phyloP scores from a whole-genome alignment of 2,329 filamentous ascomycete genomes.

The Westerdykella aurantiaca region DNA sequence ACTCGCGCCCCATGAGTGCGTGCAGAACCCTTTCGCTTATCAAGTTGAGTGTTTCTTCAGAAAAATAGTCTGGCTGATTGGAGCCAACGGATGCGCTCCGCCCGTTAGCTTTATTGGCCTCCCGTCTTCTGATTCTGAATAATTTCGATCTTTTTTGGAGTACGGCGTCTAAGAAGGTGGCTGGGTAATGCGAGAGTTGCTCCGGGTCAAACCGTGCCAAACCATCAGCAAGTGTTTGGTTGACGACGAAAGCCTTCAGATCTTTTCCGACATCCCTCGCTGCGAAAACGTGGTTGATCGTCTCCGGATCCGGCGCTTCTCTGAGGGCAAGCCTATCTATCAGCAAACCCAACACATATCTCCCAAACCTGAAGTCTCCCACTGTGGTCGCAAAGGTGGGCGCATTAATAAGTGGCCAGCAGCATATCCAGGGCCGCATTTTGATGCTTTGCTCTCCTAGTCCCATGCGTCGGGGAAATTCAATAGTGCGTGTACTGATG shows the following conservation, averaged over 20 bases:
- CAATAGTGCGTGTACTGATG: background rate
- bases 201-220: background rate
- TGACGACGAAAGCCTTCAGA: conserved; percentile 11
- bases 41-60: too few species aligned
- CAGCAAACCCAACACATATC: conserved; percentile 12
- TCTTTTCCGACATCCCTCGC: background rate
- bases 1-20: too few species aligned
- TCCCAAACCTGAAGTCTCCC: conserved; percentile 9
- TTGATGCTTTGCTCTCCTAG: too few species aligned
- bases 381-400: conserved; percentile 10
- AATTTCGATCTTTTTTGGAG: too few species aligned
- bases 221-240: conserved; percentile 7
- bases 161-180: too few species aligned
- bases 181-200: too few species aligned
- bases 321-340: conserved; percentile 1
- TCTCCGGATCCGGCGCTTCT: conserved; percentile 6
- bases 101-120: too few species aligned
- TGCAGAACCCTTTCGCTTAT: too few species aligned
- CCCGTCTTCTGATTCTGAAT: too few species aligned
- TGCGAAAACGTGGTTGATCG: conserved; percentile 13
- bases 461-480: too few species aligned
- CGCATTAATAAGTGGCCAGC: conserved; percentile 13
- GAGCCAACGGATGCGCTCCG: too few species aligned
- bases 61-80: too few species aligned
- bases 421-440: conserved; percentile 5